A percentile compares a stretch with the other conserved stretches of the same genome.
phyloP scores from a whole-genome alignment of 345 rosid genomes.

The Populus simonii region DNA sequence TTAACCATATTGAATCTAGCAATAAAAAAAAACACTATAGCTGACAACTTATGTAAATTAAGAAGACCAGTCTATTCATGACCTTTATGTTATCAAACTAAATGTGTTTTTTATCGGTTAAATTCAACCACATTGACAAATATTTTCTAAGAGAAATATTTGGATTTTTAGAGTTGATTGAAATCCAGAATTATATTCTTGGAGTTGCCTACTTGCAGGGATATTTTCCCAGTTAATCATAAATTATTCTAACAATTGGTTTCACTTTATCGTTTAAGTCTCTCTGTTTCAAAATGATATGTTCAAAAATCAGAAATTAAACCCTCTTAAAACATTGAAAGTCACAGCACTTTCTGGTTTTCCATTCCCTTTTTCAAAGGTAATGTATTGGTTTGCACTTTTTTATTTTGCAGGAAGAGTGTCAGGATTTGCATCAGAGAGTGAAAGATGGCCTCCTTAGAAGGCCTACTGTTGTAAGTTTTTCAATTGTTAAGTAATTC shows the following conservation, averaged over 20 bases:
- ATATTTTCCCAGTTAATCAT: neutral
- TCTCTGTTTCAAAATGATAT: neutral
- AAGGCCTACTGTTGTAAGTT: constrained; percentile 42
- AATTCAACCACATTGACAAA: neutral
- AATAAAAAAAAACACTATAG: neutral
- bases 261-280: neutral
- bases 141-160: neutral
- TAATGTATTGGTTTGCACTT: neutral
- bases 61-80: neutral
- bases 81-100: neutral
- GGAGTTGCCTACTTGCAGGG: neutral
- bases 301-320: neutral
- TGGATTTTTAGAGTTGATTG: neutral
- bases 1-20: neutral
- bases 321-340: neutral
- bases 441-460: constrained; percentile 28
- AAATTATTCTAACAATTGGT: neutral
- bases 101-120: neutral
- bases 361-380: neutral
- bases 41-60: neutral
- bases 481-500: neutral
- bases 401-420: constrained; percentile 48
- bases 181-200: neutral
- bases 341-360: neutral
- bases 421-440: constrained; percentile 43